Base-by-base conservation (phyloP, 768 basidiomycete species). In the Suillus bovinus region DNA sequence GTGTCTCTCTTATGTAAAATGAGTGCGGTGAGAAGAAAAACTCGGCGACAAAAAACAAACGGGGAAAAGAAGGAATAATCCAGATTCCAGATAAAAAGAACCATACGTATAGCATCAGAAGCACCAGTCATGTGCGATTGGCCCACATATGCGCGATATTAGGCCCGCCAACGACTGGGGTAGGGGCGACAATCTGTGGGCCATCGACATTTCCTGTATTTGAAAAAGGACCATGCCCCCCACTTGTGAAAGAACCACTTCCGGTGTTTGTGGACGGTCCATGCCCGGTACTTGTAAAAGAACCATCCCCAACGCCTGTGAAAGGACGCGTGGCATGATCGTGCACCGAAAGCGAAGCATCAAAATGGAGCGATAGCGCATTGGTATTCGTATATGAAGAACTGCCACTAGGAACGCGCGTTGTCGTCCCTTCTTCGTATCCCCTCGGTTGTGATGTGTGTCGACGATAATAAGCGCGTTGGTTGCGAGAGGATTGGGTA, bases 81-180 rank as follows among this genome's bases (percentile, higher is more conserved):
- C 61, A 34, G 56, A 60, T 62, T 49, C 49, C 46, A 34, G 59
- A 60, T 62, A 60, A 46, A 62, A 39, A 22, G 34, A 29, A 39
- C 38, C 17, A 50, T 38, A 33, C 27, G 59, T 29, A 50, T 47
- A 33, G 14, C 10, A 59, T 38, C 49, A 49, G 55, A 56, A 58
- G 24, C 49, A 69, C 54, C 68, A 61, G 58, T 74, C 70, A 74
- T 64, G 68, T 33, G 20, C 73, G 73, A 59, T 71, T 67, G 60
- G 74, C 74, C 73, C 73, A 74, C 64, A 74, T 62, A 63, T 74
- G 74, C 66, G 68, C 68, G 57, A 74, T 65, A 67, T 74, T 74
- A 33, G 73, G 73, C 14, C 73, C 73, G 52, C 73, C 73, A 66
- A 74, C 74, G 39, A 74, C 65, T 59, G 73, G 73, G 33, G 73